Conservation (phyloP, 768 basidiomycete genomes). For the Amanita polypyramis region DNA sequence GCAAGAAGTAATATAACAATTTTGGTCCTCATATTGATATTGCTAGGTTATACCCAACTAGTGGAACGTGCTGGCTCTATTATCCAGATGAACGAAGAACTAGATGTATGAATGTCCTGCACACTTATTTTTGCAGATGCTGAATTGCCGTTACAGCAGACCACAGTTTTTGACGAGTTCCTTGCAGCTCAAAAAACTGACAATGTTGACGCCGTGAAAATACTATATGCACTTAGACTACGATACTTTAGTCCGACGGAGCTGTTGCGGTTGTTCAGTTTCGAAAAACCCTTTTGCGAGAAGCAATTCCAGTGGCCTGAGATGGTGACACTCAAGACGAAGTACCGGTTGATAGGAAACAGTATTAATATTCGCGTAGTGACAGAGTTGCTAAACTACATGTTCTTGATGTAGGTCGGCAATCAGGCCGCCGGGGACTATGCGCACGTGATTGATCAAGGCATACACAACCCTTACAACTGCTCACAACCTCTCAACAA, state of each 20-base stretch:
- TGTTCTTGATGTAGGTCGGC: constrained; percentile 22
- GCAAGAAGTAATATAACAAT: background rate
- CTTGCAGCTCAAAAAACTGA: constrained; percentile 30
- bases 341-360: constrained; percentile 72
- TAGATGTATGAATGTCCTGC: constrained; percentile 44
- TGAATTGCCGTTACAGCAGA: constrained; percentile 34
- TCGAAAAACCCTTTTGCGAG: constrained; percentile 23
- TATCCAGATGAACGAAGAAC: constrained; percentile 54
- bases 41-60: constrained; percentile 59
- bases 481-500: background rate
- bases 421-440: no score
- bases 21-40: background rate
- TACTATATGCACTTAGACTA: constrained; percentile 47
- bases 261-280: constrained; percentile 57
- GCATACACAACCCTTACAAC: background rate
- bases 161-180: constrained; percentile 45
- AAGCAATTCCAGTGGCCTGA: constrained; percentile 52
- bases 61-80: constrained; percentile 75
- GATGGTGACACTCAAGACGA: constrained; percentile 50
- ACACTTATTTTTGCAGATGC: background rate
- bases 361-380: constrained; percentile 76
- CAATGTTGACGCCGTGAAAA: constrained; percentile 34
- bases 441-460: no score
- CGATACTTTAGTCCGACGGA: constrained; percentile 73
- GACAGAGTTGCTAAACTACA: constrained; percentile 45